Conservation (phyloP, 371 early-diverging fungal genomes). For the Apophysomyces ossiformis region DNA sequence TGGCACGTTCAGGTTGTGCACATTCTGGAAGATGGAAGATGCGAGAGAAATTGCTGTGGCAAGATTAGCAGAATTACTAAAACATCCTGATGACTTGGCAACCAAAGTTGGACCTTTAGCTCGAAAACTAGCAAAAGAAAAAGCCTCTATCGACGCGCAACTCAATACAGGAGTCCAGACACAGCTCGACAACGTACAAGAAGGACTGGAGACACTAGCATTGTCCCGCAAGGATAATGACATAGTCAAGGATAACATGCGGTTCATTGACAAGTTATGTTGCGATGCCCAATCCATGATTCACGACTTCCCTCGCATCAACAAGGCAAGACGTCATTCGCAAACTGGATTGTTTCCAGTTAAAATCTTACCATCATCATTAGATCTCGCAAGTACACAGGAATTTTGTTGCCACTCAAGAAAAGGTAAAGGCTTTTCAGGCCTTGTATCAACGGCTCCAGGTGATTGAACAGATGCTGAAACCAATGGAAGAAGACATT, state of each 20-base stretch:
- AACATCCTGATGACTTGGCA: slow-evolving; percentile 94
- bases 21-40: slow-evolving; percentile 42
- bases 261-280: slow-evolving; percentile 83
- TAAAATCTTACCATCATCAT: not conserved
- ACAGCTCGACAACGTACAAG: slow-evolving; percentile 90
- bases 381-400: slow-evolving; percentile 90
- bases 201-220: slow-evolving; percentile 81
- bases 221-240: slow-evolving; percentile 70
- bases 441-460: slow-evolving; percentile 82
- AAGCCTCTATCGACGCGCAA: slow-evolving; percentile 93
- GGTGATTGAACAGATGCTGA: slow-evolving; percentile 71
- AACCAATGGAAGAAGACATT: slow-evolving; percentile 69
- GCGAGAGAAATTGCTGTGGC: slow-evolving; percentile 56
- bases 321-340: slow-evolving; percentile 59
- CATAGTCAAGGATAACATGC: slow-evolving; percentile 74
- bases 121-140: slow-evolving; percentile 86
- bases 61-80: slow-evolving; percentile 65
- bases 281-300: slow-evolving; percentile 84
- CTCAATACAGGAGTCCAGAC: slow-evolving; percentile 91
- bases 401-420: slow-evolving; percentile 90
- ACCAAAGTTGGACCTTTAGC: slow-evolving; percentile 80
- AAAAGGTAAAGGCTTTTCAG: slow-evolving; percentile 83
- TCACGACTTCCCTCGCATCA: slow-evolving; percentile 85
- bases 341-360: not conserved
- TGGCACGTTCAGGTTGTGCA: no score